A percentile compares a stretch with the other conserved stretches of the same genome.
Conservation (phyloP, 352 stramenopile species). For the Globisporangium cederbergense region DNA sequence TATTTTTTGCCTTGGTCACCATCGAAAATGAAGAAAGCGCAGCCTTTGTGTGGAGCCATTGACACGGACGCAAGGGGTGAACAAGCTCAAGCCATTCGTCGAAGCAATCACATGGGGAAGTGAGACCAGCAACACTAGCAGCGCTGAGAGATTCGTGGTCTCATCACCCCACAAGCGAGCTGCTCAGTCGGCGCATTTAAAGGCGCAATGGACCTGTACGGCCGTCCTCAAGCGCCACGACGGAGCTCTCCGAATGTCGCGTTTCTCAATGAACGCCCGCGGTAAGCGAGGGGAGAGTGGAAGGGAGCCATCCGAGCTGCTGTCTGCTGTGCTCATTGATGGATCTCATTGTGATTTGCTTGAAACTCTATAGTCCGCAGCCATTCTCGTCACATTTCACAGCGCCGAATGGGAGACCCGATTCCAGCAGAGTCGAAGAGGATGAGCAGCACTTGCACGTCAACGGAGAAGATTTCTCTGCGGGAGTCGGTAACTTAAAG, state of each 20-base stretch:
- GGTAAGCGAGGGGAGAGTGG: constrained; percentile 15
- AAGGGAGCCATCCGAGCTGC: no score
- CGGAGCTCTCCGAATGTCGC: constrained; percentile 23
- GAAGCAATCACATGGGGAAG: not conserved
- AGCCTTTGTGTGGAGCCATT: not conserved
- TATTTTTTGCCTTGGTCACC: not conserved
- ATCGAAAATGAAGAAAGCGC: not conserved
- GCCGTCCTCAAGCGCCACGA: constrained; percentile 28
- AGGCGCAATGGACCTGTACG: constrained; percentile 39
- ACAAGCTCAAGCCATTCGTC: not conserved
- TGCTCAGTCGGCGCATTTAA: not conserved
- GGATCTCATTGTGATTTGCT: not conserved
- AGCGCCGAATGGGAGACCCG: constrained; percentile 9
- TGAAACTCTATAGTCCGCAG: constrained; percentile 17
- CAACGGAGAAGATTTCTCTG: constrained; percentile 2
- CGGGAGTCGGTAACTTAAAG: not conserved
- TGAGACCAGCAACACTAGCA: not conserved
- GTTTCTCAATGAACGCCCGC: constrained; percentile 40
- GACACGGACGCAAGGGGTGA: not conserved
- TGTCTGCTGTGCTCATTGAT: not conserved
- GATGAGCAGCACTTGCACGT: constrained; percentile 9
- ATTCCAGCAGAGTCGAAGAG: constrained; percentile 12
- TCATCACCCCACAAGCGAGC: not conserved
- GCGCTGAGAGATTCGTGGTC: not conserved
- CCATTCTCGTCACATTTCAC: constrained; percentile 30